Percentiles rank a stretch among this genome's conserved stretches.
phyloP scores from a whole-genome alignment of 2,329 filamentous ascomycete genomes.

The Pezicula radicicola region DNA sequence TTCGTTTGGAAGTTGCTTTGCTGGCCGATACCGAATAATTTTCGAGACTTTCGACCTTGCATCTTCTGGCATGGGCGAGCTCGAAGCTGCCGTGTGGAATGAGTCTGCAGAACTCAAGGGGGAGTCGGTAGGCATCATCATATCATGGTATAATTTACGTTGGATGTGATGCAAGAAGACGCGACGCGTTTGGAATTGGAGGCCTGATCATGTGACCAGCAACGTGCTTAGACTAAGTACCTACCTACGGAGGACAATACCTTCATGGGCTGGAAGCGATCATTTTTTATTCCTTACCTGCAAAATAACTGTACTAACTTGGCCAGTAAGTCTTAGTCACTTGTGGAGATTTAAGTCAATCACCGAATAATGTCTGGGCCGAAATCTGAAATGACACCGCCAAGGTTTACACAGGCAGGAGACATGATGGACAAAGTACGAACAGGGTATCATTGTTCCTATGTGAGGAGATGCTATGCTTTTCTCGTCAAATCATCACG shows the following conservation, averaged over 20 bases:
- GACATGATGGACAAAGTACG: slow-evolving; percentile 1
- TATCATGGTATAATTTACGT: not conserved
- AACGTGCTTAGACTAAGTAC: too few relatives aligned
- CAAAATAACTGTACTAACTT: too few relatives aligned
- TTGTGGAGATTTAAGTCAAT: too few relatives aligned
- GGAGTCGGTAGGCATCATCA: not conserved
- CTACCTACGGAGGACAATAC: too few relatives aligned
- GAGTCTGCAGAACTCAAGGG: not conserved
- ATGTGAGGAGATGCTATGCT: slow-evolving; percentile 2
- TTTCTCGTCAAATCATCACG: slow-evolving; percentile 1
- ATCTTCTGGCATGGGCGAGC: not conserved
- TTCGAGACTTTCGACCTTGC: not conserved
- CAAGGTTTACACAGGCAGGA: not conserved
- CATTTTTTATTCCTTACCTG: too few relatives aligned
- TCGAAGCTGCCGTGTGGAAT: not conserved
- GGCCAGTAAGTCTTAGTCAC: too few relatives aligned
- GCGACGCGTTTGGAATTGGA: too few relatives aligned
- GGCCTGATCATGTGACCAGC: too few relatives aligned
- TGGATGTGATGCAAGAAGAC: too few relatives aligned
- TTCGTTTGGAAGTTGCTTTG: slow-evolving; percentile 56
- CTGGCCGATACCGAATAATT: slow-evolving; percentile 44
- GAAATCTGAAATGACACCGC: too few relatives aligned
- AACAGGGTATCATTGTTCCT: slow-evolving; percentile 16
- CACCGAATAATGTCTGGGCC: too few relatives aligned
- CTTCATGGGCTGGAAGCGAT: too few relatives aligned